A percentile compares a stretch with the other conserved stretches of the same genome.
phyloP scores from a whole-genome alignment of 2,329 filamentous ascomycete species.

The Pseudogymnoascus pannorum region DNA sequence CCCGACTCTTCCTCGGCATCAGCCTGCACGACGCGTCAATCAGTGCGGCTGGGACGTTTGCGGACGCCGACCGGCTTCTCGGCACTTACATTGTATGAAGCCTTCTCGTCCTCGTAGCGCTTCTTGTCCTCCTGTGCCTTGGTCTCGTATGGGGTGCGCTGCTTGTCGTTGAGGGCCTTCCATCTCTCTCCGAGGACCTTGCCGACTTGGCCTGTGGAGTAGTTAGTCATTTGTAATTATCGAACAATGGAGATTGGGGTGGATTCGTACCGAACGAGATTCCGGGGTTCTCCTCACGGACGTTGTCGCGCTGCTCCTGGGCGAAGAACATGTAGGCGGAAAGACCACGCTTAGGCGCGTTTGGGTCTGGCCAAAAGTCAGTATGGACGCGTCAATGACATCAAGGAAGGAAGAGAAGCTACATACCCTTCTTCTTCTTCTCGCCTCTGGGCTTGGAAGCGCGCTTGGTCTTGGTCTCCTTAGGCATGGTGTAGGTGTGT shows the following conservation, averaged over 20 bases:
- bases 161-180: constrained; percentile 93
- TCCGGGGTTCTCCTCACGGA: constrained; percentile 95
- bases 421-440: constrained; percentile 67
- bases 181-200: constrained; percentile 97
- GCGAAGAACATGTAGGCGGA: constrained; percentile 99
- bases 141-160: constrained; percentile 88
- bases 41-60: constrained; percentile 22
- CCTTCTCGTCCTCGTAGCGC: constrained; percentile 98
- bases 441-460: constrained; percentile 51
- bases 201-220: constrained; percentile 72
- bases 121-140: constrained; percentile 98
- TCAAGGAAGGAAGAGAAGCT: not conserved
- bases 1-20: constrained; percentile 46
- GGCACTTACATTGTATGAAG: constrained; percentile 73
- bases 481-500: no score
- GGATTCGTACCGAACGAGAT: constrained; percentile 82
- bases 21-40: constrained; percentile 40
- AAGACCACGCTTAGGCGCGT: constrained; percentile 97
- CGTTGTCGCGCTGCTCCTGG: constrained; percentile 97
- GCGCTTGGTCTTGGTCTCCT: constrained; percentile 55
- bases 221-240: constrained; percentile 15
- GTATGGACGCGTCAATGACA: constrained; percentile 10
- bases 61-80: constrained; percentile 17
- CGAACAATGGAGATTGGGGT: constrained; percentile 11
- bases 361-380: constrained; percentile 57